phyloP scores from a whole-genome alignment of 495 filamentous ascomycete species.

The Extremus antarcticus region DNA sequence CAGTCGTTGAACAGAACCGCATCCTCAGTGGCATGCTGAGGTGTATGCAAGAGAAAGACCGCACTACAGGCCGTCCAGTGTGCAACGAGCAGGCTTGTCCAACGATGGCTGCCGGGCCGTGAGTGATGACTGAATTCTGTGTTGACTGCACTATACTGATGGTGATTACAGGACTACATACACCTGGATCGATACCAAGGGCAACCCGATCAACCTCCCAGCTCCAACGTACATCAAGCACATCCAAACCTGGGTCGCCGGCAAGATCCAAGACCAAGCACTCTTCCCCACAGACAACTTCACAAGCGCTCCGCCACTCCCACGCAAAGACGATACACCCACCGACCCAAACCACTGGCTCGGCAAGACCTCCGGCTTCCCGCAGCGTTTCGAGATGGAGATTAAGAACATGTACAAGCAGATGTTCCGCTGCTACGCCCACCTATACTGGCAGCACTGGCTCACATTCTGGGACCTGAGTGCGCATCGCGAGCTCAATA shows the following conservation, averaged over 20 bases:
- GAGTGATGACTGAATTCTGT: conserved; percentile 32
- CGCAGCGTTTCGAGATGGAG: conserved; percentile 71
- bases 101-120: conserved; percentile 85
- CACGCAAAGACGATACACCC: conserved; percentile 37
- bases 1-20: conserved; percentile 85
- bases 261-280: conserved; percentile 75
- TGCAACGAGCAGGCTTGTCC: conserved; percentile 78
- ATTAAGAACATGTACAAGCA: conserved; percentile 87
- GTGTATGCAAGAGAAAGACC: conserved; percentile 68
- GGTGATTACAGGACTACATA: conserved; percentile 63
- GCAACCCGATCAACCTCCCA: conserved; percentile 38
- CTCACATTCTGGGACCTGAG: conserved; percentile 84
- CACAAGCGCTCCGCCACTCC: conserved; percentile 40
- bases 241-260: conserved; percentile 84
- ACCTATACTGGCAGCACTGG: conserved; percentile 67
- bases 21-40: conserved; percentile 73
- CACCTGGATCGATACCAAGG: conserved; percentile 69
- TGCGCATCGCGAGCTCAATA: conserved; percentile 79
- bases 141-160: not conserved
- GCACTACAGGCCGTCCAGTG: conserved; percentile 54
- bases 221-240: conserved; percentile 74
- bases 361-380: conserved; percentile 81
- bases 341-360: conserved; percentile 55
- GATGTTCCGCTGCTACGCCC: conserved; percentile 94
- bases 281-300: conserved; percentile 66